A percentile compares a stretch with the other conserved stretches of the same genome.
Evolutionary conservation across 768 basidiomycete species (phyloP).

Genomic region (Leccinellum luteum): DNA sequence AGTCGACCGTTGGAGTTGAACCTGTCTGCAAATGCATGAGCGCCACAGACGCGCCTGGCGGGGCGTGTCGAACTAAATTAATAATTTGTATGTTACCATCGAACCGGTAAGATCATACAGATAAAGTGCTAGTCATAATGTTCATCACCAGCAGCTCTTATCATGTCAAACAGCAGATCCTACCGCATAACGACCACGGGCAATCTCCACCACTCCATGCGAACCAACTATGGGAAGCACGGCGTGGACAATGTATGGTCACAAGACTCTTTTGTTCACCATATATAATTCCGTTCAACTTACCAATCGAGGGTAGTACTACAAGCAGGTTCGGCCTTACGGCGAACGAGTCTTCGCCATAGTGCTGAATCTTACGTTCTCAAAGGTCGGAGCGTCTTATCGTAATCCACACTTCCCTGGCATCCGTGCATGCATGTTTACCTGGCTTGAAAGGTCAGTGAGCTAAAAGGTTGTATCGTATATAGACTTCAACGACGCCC

Average conservation of each 20-base stretch:
- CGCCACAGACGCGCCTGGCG: conserved; percentile 4
- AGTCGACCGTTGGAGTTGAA: background rate
- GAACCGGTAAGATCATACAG: background rate
- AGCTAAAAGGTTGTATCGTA: background rate
- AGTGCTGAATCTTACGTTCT: background rate
- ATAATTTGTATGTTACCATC: background rate
- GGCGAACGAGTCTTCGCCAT: background rate
- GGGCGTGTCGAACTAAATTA: background rate
- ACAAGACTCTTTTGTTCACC: background rate
- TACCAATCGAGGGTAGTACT: conserved; percentile 20
- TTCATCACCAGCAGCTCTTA: background rate
- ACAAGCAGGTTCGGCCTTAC: conserved; percentile 23
- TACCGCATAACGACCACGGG: conserved; percentile 24
- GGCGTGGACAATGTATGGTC: conserved; percentile 58
- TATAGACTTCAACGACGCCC: conserved; percentile 12
- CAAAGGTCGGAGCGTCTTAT: conserved; percentile 60
- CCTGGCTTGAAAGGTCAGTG: conserved; percentile 50
- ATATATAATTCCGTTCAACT: background rate
- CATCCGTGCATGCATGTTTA: conserved; percentile 51
- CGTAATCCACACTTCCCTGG: conserved; percentile 74
- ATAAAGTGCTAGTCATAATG: background rate
- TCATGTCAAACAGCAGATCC: conserved; percentile 15
- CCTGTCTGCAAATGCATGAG: background rate
- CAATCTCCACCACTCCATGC: conserved; percentile 41
- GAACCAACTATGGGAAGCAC: conserved; percentile 47